Evolutionary conservation across 306 rosid species (phyloP).

Genomic region (Castanea sativa): DNA sequence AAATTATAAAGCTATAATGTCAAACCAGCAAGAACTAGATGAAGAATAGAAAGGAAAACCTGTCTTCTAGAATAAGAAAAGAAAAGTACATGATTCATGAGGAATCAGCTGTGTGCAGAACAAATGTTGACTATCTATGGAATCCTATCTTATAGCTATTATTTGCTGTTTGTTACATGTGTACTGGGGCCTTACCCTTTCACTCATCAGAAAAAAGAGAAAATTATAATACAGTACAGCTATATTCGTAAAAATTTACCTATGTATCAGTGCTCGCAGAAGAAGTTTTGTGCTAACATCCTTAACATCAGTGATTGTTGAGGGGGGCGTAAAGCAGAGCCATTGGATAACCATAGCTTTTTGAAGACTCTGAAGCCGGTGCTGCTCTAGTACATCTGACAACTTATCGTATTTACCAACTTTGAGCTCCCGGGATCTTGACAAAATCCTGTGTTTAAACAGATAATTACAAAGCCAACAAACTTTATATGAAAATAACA

Average conservation of each 20-base stretch:
- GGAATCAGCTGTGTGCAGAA: conserved; percentile 11
- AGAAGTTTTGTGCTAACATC: conserved; percentile 75
- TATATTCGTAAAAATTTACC: conserved; percentile 37
- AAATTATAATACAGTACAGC: neutral
- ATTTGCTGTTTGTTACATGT: neutral
- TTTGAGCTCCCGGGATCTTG: conserved; percentile 88
- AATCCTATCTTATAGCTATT: neutral
- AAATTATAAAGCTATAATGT: neutral
- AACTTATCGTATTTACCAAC: conserved; percentile 52
- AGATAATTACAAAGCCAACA: conserved; percentile 19
- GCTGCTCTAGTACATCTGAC: conserved; percentile 87
- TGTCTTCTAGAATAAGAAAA: neutral
- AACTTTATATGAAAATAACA: conserved; percentile 17
- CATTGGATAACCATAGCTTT: conserved; percentile 95
- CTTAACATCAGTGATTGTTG: conserved; percentile 68
- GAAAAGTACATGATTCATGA: conserved; percentile 12
- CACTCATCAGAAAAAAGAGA: neutral
- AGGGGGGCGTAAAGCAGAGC: conserved; percentile 98
- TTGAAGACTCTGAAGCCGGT: conserved; percentile 84
- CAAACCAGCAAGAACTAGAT: neutral
- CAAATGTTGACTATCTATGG: neutral
- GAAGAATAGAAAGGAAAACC: neutral
- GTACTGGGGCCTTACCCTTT: neutral
- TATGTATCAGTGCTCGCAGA: conserved; percentile 72
- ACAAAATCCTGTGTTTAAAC: conserved; percentile 72